These are phyloP conservation scores for Trichophyton schoenleinii DNA, from an alignment of 2,329 filamentous ascomycete genomes.

Conservation along the genomic window DNA sequence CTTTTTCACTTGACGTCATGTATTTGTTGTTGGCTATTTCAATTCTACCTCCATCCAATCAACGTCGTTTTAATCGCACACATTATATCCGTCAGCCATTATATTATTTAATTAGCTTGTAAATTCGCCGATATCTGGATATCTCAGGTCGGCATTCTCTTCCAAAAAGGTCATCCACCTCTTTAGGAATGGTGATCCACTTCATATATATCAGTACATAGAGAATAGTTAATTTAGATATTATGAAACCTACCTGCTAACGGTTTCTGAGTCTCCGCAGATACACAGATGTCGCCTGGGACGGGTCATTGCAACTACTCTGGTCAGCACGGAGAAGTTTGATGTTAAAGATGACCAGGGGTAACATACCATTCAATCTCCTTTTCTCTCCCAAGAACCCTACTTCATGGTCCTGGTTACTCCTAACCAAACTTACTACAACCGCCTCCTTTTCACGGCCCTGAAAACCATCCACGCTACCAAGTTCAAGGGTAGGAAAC, in stretches of 20 bases:
- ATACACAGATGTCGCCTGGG: slow-evolving; percentile 82
- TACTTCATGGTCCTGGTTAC: slow-evolving; percentile 74
- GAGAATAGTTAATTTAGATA: background rate
- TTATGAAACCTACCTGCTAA: slow-evolving; percentile 55
- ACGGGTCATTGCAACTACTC: slow-evolving; percentile 83
- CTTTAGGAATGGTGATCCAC: slow-evolving; percentile 74
- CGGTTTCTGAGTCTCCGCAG: slow-evolving; percentile 88
- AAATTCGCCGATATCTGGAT: slow-evolving; percentile 51
- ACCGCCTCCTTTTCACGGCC: slow-evolving; percentile 94
- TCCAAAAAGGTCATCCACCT: slow-evolving; percentile 87
- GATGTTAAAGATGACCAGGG: background rate
- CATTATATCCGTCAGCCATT: background rate
- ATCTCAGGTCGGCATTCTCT: slow-evolving; percentile 77
- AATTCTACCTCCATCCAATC: background rate
- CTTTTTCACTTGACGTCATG: background rate
- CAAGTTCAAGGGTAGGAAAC: slow-evolving; percentile 80
- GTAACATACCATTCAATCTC: slow-evolving; percentile 67
- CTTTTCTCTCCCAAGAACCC: slow-evolving; percentile 89
- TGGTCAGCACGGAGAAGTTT: background rate
- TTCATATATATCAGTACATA: slow-evolving; percentile 28
- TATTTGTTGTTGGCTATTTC: background rate
- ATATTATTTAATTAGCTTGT: slow-evolving; percentile 11
- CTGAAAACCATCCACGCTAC: slow-evolving; percentile 94
- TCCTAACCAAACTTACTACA: slow-evolving; percentile 83
- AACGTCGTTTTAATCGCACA: background rate